A percentile compares a stretch with the other conserved stretches of the same genome.
Conservation (phyloP, 495 filamentous ascomycete genomes). For the Hyaloscypha variabilis region DNA sequence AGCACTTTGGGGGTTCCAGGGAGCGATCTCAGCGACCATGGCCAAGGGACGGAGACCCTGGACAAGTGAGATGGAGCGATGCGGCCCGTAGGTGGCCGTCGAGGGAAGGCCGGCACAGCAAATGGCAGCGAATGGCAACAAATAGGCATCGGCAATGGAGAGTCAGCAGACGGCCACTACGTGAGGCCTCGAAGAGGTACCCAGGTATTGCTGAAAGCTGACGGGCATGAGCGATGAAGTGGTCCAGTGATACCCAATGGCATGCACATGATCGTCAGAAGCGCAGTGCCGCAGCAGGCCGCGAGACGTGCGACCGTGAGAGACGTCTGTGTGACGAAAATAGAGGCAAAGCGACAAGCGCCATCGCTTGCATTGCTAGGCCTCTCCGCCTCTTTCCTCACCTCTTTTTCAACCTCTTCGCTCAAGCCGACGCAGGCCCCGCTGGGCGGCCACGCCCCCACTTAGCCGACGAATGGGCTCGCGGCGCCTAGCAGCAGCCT, state of each 20-base stretch:
- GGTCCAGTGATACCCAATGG: constrained; percentile 9
- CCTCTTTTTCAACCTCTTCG: background rate
- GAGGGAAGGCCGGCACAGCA: constrained; percentile 3
- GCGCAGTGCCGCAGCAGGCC: constrained; percentile 20
- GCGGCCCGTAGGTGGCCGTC: constrained; percentile 28
- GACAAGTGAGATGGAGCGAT: constrained; percentile 19
- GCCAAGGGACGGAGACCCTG: background rate
- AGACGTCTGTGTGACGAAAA: no score
- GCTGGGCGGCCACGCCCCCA: background rate
- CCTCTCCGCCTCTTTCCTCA: no score
- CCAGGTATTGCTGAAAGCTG: constrained; percentile 31
- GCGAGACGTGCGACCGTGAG: no score
- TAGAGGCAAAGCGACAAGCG: constrained; percentile 32
- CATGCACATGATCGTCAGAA: constrained; percentile 19
- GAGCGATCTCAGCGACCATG: background rate
- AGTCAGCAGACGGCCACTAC: constrained; percentile 16
- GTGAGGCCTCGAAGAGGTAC: constrained; percentile 1
- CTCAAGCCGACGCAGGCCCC: constrained; percentile 26
- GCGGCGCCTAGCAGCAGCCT: constrained; percentile 24
- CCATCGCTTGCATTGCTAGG: constrained; percentile 1
- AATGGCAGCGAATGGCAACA: no score
- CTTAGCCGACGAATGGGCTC: constrained; percentile 31
- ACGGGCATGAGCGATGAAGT: constrained; percentile 24
- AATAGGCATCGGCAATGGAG: background rate
- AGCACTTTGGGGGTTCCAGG: background rate